Conservation (phyloP, 2,329 filamentous ascomycete species). For the Pyrenochaeta sp. region DNA sequence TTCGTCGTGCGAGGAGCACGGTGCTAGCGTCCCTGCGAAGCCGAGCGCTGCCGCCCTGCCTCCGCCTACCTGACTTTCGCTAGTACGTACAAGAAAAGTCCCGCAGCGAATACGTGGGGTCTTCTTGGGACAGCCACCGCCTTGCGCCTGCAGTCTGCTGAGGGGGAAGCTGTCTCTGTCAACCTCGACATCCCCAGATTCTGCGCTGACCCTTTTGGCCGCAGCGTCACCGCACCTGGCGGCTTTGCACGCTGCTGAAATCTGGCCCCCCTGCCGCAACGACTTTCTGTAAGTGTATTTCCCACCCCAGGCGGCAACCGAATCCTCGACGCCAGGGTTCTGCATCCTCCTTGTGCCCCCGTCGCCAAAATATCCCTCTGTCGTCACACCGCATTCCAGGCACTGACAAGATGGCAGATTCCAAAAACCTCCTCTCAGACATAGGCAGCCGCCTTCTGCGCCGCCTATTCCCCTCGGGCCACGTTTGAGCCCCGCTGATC, state of each 20-base stretch:
- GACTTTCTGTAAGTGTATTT: constrained; percentile 24
- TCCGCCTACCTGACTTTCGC: constrained; percentile 17
- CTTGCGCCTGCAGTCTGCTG: constrained; percentile 15
- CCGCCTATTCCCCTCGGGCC: constrained; percentile 7
- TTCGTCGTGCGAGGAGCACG: constrained; percentile 17
- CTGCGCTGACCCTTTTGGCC: not conserved
- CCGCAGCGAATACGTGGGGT: constrained; percentile 14
- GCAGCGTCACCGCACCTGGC: not conserved
- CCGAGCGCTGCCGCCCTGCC: constrained; percentile 22
- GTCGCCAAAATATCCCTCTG: constrained; percentile 12
- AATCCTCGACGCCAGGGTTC: constrained; percentile 27
- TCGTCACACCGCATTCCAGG: constrained; percentile 17
- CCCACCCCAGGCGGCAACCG: constrained; percentile 11
- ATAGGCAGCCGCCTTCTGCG: constrained; percentile 3
- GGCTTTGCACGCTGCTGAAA: not conserved
- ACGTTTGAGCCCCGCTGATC: constrained; percentile 16
- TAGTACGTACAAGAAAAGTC: constrained; percentile 22
- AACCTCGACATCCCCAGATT: constrained; percentile 3
- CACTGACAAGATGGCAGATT: constrained; percentile 19
- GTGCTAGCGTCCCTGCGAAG: constrained; percentile 19
- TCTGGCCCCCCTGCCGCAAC: constrained; percentile 10
- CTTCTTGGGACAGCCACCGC: constrained; percentile 15
- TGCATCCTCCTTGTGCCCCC: constrained; percentile 19
- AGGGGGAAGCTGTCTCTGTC: constrained; percentile 9
- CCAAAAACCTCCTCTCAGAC: not conserved